Base-by-base conservation (phyloP, 768 basidiomycete species). In the Pleurotus salmoneostramineus region DNA sequence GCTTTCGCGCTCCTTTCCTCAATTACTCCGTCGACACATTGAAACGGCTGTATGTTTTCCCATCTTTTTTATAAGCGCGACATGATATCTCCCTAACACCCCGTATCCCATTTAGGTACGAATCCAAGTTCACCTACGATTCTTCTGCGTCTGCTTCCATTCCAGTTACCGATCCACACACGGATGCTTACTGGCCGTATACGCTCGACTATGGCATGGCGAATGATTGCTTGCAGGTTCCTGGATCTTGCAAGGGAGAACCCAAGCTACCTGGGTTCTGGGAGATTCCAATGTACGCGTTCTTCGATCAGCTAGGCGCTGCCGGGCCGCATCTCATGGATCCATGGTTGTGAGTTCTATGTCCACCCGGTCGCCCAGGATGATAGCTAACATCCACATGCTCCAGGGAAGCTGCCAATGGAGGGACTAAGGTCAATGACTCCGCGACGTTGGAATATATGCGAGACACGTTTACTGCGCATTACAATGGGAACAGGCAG, bases 141-240 rank as follows among this genome's bases (percentile, higher is more conserved):
- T 87, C 86, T 5, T 82, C 79, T 17, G 67, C 85, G 0, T 72
- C 82, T 1, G 74, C 88, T 0, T 80, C 87, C 1, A 74, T 83
- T 10, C 86, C 87, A 6, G 89, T 89, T 43, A 85, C 83, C 11
- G 83, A 85, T 52, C 73, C 77, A 12, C 68, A 74, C 50, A 88
- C 89, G 0, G 89, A 93, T 64, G 88, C 89, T 3, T 92, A 68
- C 69, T 93, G 91, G 91, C 91, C 91, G 0, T 91, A 92, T 68
- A 89, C 88, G 0, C 78, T 93, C 51, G 91, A 93, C 68, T 66
- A 87, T 65, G 91, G 91, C 15, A 75, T 93, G 73, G 86, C 89
- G 17, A 93, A 93, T 66, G 79, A 91, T 65, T 93, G 91, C 63
- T 68, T 89, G 57, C 68, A 71, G 6, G 78, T 84, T 3, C 64